phyloP scores from a whole-genome alignment of 192 early-diverging fungal genomes.

The Entophlyctis luteolus region DNA sequence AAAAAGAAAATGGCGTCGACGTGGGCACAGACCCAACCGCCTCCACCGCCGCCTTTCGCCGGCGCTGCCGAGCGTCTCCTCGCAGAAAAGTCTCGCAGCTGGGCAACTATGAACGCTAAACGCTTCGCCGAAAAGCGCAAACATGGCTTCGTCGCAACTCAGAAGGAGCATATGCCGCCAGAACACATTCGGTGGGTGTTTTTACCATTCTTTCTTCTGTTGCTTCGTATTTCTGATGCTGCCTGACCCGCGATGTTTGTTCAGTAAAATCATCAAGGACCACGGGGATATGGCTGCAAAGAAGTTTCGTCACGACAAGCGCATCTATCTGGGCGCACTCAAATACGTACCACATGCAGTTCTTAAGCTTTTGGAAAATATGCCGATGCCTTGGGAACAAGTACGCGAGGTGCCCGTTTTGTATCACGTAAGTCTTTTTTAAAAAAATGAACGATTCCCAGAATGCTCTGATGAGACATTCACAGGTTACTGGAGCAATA shows the following conservation, averaged over 20 bases:
- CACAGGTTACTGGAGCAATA: slow-evolving; percentile 81
- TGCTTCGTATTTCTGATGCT: background rate
- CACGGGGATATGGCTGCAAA: slow-evolving; percentile 99
- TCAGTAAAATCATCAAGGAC: slow-evolving; percentile 94
- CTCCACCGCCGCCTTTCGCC: too few species aligned
- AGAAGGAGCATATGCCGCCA: slow-evolving; percentile 94
- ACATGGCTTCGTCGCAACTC: slow-evolving; percentile 88
- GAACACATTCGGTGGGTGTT: slow-evolving; percentile 71
- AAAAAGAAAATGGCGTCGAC: too few species aligned
- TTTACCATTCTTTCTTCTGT: background rate
- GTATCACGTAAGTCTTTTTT: slow-evolving; percentile 74
- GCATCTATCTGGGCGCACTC: slow-evolving; percentile 95
- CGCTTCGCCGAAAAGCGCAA: slow-evolving; percentile 92
- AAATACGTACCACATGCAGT: slow-evolving; percentile 99
- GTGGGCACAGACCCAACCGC: too few species aligned
- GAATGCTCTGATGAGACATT: background rate
- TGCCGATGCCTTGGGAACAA: slow-evolving; percentile 99
- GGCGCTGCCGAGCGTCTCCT: slow-evolving; percentile 43
- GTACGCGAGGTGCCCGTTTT: slow-evolving; percentile 88
- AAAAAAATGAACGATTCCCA: background rate
- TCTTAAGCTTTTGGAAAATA: slow-evolving; percentile 95
- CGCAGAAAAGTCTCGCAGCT: slow-evolving; percentile 80
- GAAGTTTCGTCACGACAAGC: slow-evolving; percentile 95
- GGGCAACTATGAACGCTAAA: slow-evolving; percentile 86
- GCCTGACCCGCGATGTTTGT: background rate